phyloP scores from a whole-genome alignment of 23 red algal genomes.

The Gracilaria caudata region DNA sequence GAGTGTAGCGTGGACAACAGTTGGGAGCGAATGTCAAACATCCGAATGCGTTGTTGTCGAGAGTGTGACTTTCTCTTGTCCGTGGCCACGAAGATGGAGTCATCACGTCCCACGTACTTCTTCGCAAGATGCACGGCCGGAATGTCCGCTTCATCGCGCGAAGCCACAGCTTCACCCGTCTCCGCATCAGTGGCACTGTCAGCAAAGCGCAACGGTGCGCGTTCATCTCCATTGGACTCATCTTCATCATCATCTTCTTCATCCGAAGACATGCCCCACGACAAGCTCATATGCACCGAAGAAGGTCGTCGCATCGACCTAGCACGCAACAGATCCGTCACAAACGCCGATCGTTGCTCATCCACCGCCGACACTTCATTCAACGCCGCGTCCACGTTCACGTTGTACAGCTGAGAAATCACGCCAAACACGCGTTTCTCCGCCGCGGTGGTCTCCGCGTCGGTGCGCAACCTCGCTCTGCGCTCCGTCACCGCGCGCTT shows the following conservation, averaged over 20 bases:
- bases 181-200: too few species aligned
- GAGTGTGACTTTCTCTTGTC: not conserved
- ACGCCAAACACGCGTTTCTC: not conserved
- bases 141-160: not conserved
- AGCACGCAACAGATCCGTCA: not conserved
- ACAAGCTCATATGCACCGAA: not conserved
- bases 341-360: conserved; percentile 19
- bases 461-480: not conserved
- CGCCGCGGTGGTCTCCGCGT: not conserved
- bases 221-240: not conserved
- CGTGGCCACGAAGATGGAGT: not conserved
- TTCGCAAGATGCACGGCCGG: not conserved
- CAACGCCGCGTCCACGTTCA: conserved; percentile 9
- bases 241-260: not conserved
- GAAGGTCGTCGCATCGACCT: not conserved
- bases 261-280: not conserved
- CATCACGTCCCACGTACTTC: not conserved
- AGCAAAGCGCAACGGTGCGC: too few species aligned
- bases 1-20: conserved; percentile 42
- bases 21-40: conserved; percentile 30
- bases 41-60: not conserved
- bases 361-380: not conserved
- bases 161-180: too few species aligned
- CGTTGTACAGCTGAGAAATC: conserved; percentile 4
- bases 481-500: not conserved